Percentiles rank a stretch among this genome's conserved stretches.
phyloP scores from a whole-genome alignment of 169 alveolate species.

The Cryptosporidium bovis region DNA sequence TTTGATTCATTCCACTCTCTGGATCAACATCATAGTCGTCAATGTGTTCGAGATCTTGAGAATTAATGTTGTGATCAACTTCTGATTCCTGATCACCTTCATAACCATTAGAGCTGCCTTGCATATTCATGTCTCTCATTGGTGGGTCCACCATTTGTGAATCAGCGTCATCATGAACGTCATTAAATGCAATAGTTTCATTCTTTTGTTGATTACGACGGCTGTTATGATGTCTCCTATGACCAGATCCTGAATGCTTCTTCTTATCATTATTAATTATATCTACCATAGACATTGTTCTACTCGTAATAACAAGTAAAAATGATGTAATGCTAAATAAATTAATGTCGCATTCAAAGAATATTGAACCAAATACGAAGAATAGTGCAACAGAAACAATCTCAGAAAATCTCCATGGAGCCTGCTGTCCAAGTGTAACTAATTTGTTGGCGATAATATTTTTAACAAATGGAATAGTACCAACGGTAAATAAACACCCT shows the following conservation, averaged over 20 bases:
- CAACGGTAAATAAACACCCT: constrained; percentile 93
- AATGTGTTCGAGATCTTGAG: constrained; percentile 38
- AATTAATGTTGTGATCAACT: constrained; percentile 21
- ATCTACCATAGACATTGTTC: constrained; percentile 85
- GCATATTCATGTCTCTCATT: constrained; percentile 52
- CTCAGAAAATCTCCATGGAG: constrained; percentile 93
- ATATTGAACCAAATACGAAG: constrained; percentile 88
- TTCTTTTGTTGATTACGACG: constrained; percentile 14
- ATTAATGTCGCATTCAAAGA: constrained; percentile 82
- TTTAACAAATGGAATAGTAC: constrained; percentile 91
- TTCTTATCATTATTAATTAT: constrained; percentile 80
- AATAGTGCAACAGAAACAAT: constrained; percentile 89
- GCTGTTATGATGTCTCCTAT: constrained; percentile 12
- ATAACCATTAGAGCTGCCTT: constrained; percentile 36
- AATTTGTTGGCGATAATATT: constrained; percentile 91
- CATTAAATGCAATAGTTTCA: constrained; percentile 57
- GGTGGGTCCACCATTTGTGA: constrained; percentile 48
- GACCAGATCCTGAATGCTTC: constrained; percentile 11
- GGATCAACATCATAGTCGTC: constrained; percentile 43
- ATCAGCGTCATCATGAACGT: constrained; percentile 54
- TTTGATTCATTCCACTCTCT: constrained; percentile 40
- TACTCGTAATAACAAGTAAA: constrained; percentile 83
- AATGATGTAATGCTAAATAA: constrained; percentile 79
- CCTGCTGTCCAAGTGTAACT: constrained; percentile 93
- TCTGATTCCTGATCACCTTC: constrained; percentile 66